Conservation (phyloP, 1,284 basidiomycete genomes). For the Microbotryum silenes-acaulis region DNA sequence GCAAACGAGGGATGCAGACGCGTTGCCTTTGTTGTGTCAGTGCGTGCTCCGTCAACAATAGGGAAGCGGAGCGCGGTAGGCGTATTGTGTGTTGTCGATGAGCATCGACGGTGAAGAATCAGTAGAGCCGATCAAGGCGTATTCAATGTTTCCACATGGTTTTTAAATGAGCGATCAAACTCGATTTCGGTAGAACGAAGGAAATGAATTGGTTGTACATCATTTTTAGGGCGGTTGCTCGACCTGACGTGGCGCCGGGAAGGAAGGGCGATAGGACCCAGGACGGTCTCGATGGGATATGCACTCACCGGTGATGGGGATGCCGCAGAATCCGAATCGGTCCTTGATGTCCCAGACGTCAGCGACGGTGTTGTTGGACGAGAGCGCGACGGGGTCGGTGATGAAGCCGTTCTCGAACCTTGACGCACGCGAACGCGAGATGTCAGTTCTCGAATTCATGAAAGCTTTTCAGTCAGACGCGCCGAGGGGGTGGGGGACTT, state of each 20-base stretch:
- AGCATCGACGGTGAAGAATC: background rate
- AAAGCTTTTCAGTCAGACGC: background rate
- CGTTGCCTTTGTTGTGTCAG: background rate
- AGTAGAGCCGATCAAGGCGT: background rate
- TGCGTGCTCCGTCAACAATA: background rate
- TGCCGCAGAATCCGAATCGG: conserved; percentile 87
- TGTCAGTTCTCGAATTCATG: too few species aligned
- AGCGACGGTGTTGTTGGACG: conserved; percentile 67
- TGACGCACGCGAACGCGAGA: background rate
- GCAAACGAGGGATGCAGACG: conserved; percentile 6
- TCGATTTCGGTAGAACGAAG: conserved; percentile 38
- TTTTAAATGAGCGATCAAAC: conserved; percentile 34
- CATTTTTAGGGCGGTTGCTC: conserved; percentile 7
- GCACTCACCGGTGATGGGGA: conserved; percentile 86
- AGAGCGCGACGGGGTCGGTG: conserved; percentile 81
- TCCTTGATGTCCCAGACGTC: conserved; percentile 93
- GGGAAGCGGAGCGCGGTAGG: background rate
- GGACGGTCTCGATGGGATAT: background rate
- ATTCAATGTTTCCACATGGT: conserved; percentile 30
- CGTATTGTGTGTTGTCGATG: background rate
- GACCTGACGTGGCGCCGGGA: background rate
- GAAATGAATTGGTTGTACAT: conserved; percentile 34
- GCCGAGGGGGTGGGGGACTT: background rate
- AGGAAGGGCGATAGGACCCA: conserved; percentile 40
- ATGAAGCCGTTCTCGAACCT: conserved; percentile 96